These are phyloP conservation scores for Eucalyptus decipiens DNA, from an alignment of 345 rosid genomes.

Conservation along the genomic window DNA sequence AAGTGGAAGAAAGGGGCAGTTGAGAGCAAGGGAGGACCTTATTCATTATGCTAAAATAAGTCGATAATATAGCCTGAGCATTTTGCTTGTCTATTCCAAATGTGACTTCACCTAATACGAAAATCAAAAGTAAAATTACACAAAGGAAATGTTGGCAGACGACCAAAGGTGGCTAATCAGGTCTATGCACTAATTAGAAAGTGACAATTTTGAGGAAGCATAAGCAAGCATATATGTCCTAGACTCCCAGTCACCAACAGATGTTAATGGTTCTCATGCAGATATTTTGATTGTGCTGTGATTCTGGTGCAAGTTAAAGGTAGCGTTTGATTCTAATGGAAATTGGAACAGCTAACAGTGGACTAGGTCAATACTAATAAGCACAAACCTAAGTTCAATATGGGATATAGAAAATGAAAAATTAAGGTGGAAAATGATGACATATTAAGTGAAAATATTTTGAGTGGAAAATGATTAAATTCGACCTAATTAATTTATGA, in stretches of 20 bases:
- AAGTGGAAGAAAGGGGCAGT: not conserved
- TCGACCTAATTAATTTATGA: not conserved
- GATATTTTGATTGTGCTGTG: too few species aligned
- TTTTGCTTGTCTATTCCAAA: slow-evolving; percentile 65
- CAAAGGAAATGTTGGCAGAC: not conserved
- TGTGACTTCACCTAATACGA: slow-evolving; percentile 56
- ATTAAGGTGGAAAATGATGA: too few species aligned
- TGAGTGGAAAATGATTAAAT: not conserved
- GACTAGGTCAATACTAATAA: too few species aligned
- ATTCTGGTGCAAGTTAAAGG: too few species aligned
- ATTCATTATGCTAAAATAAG: slow-evolving; percentile 44
- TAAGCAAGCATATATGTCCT: not conserved
- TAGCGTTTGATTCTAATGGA: too few species aligned
- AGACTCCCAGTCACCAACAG: too few species aligned
- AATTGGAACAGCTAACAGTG: too few species aligned
- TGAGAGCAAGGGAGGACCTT: slow-evolving; percentile 23
- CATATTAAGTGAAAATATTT: too few species aligned
- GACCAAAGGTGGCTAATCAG: not conserved
- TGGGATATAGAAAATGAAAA: too few species aligned
- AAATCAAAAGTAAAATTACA: not conserved
- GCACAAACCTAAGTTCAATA: too few species aligned
- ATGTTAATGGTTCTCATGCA: too few species aligned
- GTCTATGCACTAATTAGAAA: too few species aligned
- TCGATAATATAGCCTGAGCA: slow-evolving; percentile 45
- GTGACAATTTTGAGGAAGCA: not conserved